Evolutionary conservation across 1,284 basidiomycete genomes (phyloP).

Genomic region (Mycosarcoma mackinlayi): DNA sequence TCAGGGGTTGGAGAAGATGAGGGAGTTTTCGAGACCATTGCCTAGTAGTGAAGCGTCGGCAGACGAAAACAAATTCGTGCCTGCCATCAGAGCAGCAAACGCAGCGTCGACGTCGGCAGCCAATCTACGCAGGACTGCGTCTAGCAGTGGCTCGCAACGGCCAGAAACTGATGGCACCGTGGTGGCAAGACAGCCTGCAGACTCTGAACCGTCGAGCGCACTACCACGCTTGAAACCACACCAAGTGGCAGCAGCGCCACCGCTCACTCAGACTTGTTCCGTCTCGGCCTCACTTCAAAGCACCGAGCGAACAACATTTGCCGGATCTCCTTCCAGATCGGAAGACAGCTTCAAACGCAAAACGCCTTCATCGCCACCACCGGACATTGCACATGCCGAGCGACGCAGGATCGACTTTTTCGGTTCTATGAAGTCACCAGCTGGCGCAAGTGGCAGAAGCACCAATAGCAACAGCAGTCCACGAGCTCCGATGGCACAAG

Average conservation of each 20-base stretch:
- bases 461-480: constrained; percentile 15
- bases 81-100: not conserved
- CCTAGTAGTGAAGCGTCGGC: constrained; percentile 1
- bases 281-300: not conserved
- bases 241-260: constrained; percentile 30
- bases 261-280: constrained; percentile 2
- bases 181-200: not conserved
- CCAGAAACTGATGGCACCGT: not conserved
- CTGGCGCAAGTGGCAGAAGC: too few relatives aligned
- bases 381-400: constrained; percentile 22
- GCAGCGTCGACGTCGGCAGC: not conserved
- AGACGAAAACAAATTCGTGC: not conserved
- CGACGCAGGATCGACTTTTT: constrained; percentile 42
- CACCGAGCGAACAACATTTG: not conserved
- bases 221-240: constrained; percentile 24
- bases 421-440: constrained; percentile 6
- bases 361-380: constrained; percentile 22
- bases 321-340: not conserved
- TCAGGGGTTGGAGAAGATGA: constrained; percentile 24
- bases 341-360: not conserved
- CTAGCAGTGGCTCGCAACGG: not conserved
- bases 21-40: constrained; percentile 18
- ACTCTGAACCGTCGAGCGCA: not conserved
- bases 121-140: not conserved
- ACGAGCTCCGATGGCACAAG: not conserved